Percentiles rank a stretch among this genome's conserved stretches.
Evolutionary conservation across 2,329 filamentous ascomycete species (phyloP).

Genomic region (Talaromyces verruculosus): DNA sequence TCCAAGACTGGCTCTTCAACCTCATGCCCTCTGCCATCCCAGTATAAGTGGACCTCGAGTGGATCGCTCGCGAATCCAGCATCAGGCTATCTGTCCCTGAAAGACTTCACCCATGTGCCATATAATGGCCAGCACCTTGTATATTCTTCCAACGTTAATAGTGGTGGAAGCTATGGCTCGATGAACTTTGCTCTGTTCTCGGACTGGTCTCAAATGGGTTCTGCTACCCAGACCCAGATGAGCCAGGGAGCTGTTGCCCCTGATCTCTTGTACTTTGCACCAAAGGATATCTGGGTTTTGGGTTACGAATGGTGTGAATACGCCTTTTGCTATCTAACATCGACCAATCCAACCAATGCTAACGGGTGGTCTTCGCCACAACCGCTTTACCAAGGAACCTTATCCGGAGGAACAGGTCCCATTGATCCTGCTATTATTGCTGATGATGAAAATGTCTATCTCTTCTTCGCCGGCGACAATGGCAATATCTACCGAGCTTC

Average conservation of each 20-base stretch:
- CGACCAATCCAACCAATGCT: slow-evolving; percentile 56
- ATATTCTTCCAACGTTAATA: slow-evolving; percentile 55
- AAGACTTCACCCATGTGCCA: slow-evolving; percentile 60
- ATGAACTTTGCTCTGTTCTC: slow-evolving; percentile 59
- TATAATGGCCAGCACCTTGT: slow-evolving; percentile 63
- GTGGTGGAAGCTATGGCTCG: slow-evolving; percentile 53
- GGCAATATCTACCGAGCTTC: slow-evolving; percentile 64
- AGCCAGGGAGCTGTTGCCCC: slow-evolving; percentile 54
- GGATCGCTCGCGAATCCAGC: slow-evolving; percentile 54
- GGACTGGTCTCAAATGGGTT: slow-evolving; percentile 54
- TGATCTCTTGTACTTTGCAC: slow-evolving; percentile 62
- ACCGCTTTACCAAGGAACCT: slow-evolving; percentile 58
- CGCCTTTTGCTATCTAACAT: slow-evolving; percentile 61
- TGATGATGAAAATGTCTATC: slow-evolving; percentile 61
- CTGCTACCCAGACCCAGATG: slow-evolving; percentile 56
- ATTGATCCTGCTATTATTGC: slow-evolving; percentile 67
- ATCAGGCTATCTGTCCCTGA: slow-evolving; percentile 58
- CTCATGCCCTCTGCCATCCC: slow-evolving; percentile 55
- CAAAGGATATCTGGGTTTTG: slow-evolving; percentile 63
- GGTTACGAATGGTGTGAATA: slow-evolving; percentile 65
- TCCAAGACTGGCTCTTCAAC: neutral
- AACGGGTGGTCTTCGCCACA: slow-evolving; percentile 58
- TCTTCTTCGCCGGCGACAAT: slow-evolving; percentile 68
- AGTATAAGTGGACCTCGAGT: slow-evolving; percentile 57
- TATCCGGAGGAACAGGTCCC: slow-evolving; percentile 52